Conservation (phyloP, 148 eudicot species). For the Cornus controversa region DNA sequence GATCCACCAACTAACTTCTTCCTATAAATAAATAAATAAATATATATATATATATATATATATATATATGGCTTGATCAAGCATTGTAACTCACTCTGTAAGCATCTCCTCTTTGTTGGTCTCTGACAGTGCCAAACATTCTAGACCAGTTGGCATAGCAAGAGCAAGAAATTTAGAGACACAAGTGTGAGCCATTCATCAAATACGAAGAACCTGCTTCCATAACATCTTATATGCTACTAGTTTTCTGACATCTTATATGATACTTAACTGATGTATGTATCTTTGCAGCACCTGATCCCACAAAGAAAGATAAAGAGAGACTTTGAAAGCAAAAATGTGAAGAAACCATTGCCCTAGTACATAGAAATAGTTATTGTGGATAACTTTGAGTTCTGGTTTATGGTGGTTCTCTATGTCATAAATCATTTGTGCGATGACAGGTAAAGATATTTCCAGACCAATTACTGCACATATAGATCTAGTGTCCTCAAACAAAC, state of each 20-base stretch:
- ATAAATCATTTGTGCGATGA: no score
- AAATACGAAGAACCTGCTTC: constrained; percentile 19
- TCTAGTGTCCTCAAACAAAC: no score
- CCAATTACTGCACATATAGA: no score
- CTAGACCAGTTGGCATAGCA: neutral
- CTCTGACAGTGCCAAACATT: no score
- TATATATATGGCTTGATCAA: neutral
- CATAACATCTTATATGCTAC: neutral
- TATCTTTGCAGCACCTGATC: constrained; percentile 9
- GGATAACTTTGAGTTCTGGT: constrained; percentile 44
- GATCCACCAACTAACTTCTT: neutral
- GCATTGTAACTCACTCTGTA: neutral
- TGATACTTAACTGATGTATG: neutral
- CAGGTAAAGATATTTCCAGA: no score
- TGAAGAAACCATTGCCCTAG: constrained; percentile 20
- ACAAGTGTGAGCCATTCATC: neutral
- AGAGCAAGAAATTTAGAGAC: neutral
- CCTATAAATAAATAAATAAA: no score
- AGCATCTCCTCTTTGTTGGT: no score
- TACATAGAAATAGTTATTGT: constrained; percentile 32
- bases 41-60: no score
- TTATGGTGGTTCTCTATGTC: no score
- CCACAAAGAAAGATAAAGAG: constrained; percentile 27
- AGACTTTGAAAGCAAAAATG: constrained; percentile 24
- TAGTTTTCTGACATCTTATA: neutral